These are phyloP conservation scores for Oidiodendron maius DNA, from an alignment of 495 filamentous ascomycete genomes.

Conservation along the genomic window DNA sequence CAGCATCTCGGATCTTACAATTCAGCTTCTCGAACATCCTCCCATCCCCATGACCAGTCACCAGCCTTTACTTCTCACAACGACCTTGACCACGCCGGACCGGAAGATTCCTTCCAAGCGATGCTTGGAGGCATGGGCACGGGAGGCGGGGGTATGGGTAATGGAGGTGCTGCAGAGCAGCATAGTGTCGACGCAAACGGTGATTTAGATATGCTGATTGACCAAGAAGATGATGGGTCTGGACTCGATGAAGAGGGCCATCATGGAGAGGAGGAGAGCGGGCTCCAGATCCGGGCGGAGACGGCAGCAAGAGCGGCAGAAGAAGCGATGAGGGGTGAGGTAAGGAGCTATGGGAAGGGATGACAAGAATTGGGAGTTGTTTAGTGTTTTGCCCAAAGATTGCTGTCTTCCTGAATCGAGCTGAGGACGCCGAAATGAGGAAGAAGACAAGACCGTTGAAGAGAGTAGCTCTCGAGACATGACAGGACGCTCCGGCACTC, in stretches of 20 bases:
- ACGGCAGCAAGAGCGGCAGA: conserved; percentile 13
- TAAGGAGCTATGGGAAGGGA: conserved; percentile 7
- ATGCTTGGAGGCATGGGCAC: conserved; percentile 10
- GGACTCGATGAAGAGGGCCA: conserved; percentile 7
- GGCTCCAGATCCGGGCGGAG: conserved; percentile 16
- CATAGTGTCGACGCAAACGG: conserved; percentile 33
- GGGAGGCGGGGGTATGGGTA: not conserved
- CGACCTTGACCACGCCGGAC: conserved; percentile 9
- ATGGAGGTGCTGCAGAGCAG: conserved; percentile 16
- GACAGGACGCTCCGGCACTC: too few species aligned
- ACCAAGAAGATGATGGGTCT: conserved; percentile 21
- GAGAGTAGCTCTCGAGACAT: not conserved
- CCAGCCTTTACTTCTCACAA: conserved; percentile 3
- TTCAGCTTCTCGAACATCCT: not conserved
- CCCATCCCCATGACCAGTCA: conserved; percentile 6
- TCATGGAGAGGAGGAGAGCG: conserved; percentile 6
- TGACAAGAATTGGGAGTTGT: conserved; percentile 1
- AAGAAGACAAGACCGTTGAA: not conserved
- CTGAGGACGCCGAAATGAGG: not conserved
- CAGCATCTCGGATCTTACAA: conserved; percentile 16
- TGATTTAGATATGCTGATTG: conserved; percentile 49
- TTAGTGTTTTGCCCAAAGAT: too few species aligned
- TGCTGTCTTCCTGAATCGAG: too few species aligned
- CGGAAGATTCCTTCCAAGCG: conserved; percentile 15
- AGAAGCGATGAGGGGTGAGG: conserved; percentile 14